Evolutionary conservation across 2,329 filamentous ascomycete genomes (phyloP).

Genomic region (Calonectria honghensis): DNA sequence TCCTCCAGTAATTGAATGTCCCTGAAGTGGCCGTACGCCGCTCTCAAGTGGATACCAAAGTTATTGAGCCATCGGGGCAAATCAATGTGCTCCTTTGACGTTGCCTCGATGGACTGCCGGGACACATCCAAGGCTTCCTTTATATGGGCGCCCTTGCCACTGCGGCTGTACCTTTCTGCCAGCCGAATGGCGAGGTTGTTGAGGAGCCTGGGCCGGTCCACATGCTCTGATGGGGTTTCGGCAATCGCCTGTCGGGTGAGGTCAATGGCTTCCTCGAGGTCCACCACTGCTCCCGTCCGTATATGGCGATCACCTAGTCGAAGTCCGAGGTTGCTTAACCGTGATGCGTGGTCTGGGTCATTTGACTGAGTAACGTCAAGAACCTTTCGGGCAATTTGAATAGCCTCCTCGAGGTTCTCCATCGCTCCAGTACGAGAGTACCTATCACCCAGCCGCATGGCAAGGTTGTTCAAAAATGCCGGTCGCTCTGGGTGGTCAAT

Average conservation of each 20-base stretch:
- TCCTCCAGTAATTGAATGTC: neutral
- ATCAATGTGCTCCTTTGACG: constrained; percentile 1
- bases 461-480: constrained; percentile 22
- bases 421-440: constrained; percentile 9
- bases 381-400: neutral
- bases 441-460: neutral
- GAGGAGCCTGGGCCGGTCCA: neutral
- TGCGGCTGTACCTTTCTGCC: neutral
- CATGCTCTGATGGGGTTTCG: neutral
- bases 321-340: constrained; percentile 1
- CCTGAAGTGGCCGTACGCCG: neutral
- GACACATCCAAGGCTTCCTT: neutral
- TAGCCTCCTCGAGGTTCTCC: constrained; percentile 4
- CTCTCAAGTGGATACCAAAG: constrained; percentile 9
- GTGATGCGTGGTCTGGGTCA: neutral
- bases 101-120: constrained; percentile 6
- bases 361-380: neutral
- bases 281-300: neutral
- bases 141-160: neutral
- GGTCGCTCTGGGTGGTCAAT: neutral
- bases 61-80: constrained; percentile 15
- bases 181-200: constrained; percentile 26
- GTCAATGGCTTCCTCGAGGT: constrained; percentile 7
- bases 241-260: constrained; percentile 3
- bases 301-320: neutral